Base-by-base conservation (phyloP, 495 filamentous ascomycete genomes). In the Parathielavia hyrcaniae region DNA sequence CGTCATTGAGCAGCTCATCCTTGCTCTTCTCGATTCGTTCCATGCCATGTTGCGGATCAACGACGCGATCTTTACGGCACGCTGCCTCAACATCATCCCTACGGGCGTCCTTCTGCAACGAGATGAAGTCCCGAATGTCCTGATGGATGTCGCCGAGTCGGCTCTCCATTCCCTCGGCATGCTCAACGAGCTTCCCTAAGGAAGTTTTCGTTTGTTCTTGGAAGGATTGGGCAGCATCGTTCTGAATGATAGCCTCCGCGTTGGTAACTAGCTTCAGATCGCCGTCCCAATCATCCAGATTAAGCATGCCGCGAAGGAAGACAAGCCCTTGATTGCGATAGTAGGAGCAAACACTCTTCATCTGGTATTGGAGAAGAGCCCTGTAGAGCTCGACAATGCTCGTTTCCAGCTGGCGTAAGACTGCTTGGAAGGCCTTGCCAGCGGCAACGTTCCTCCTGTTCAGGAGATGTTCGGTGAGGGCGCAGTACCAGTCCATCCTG, bases 21-120 rank as follows among this genome's bases (percentile, higher is more conserved):
- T 78, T 78, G n/a, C 48, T 72, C 16, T 71, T 54, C 64, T 76
- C 66, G 32, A 79, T 73, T 14, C 61, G 63, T 26, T 57, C 55
- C 65, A 71, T 75, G 52, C 75, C 73, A 49, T 67, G 45, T 23
- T 46, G 63, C 26, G 72, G 70, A 61, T 73, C 66, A 3, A 66
- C 63, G 12, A 67, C 52, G 16, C 26, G 51, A 39, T 71, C 64
- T 46, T 38, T 26, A 52, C 60, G 56, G 55, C 65, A 73, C 5
- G 5, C 22, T 48, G 26, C 11, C 1, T 48, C 46, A 7, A 16
- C 26, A 5, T 16, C 26, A 32, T 48, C 46, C 46, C 46, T 30
- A 1, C 26, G 23, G 4, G n/a, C n/a, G 1, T 48, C 26, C 46
- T 48, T 48, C 22, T 48, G 46, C 13, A 48, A 17, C 9, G 22